phyloP scores from a whole-genome alignment of 1,284 basidiomycete genomes.

The Ustilago lituana region DNA sequence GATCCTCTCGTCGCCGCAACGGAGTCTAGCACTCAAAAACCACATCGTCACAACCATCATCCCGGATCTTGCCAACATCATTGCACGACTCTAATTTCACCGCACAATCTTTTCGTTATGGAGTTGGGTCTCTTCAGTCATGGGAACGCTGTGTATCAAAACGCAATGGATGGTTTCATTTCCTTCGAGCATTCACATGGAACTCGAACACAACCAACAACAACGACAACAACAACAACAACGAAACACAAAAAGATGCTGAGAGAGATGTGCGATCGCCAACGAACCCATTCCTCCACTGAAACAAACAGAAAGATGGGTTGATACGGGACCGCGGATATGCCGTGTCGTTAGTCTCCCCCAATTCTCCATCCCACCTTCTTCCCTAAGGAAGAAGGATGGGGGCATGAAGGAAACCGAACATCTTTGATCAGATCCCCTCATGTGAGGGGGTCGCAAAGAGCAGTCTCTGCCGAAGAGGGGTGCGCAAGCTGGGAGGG shows the following conservation, averaged over 20 bases:
- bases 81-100: too few relatives aligned
- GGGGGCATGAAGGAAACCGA: constrained; percentile 43
- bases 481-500: constrained; percentile 6
- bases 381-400: background rate
- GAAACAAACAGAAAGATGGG: constrained; percentile 34
- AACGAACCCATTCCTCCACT: constrained; percentile 51
- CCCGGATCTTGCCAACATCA: too few relatives aligned
- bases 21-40: constrained; percentile 4
- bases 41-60: background rate
- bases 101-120: too few relatives aligned
- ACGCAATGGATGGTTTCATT: too few relatives aligned
- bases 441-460: constrained; percentile 27
- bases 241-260: background rate
- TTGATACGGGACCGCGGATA: constrained; percentile 44
- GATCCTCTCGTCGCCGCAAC: constrained; percentile 27
- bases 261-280: constrained; percentile 33
- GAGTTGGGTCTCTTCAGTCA: too few relatives aligned
- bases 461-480: constrained; percentile 50
- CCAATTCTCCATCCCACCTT: constrained; percentile 33
- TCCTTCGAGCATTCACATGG: background rate
- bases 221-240: background rate
- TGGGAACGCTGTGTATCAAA: too few relatives aligned
- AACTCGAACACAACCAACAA: too few relatives aligned
- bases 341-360: constrained; percentile 43
- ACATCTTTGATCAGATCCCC: constrained; percentile 34